Evolutionary conservation across 768 basidiomycete genomes (phyloP).

Genomic region (Naematelia encephala): DNA sequence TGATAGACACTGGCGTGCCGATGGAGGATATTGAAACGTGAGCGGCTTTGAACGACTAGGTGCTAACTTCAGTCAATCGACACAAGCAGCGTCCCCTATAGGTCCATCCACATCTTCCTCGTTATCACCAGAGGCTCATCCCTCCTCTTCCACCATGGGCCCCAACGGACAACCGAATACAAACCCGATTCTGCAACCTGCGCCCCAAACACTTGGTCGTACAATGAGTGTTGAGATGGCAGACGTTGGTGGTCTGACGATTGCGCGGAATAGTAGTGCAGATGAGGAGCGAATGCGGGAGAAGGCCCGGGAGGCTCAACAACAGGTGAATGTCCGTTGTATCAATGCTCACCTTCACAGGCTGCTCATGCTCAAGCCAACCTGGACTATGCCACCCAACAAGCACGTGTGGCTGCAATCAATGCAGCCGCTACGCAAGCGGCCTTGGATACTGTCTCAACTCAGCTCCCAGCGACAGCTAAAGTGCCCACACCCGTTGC

Average conservation of each 20-base stretch:
- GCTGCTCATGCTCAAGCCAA: slow-evolving; percentile 47
- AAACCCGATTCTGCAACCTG: background rate
- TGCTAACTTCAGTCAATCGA: background rate
- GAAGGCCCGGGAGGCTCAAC: slow-evolving; percentile 48
- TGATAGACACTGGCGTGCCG: slow-evolving; percentile 4
- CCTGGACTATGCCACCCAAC: slow-evolving; percentile 47
- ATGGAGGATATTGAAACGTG: slow-evolving; percentile 33
- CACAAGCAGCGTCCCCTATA: slow-evolving; percentile 9
- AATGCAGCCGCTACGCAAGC: slow-evolving; percentile 50
- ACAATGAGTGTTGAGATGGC: slow-evolving; percentile 47
- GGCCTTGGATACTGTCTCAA: slow-evolving; percentile 35
- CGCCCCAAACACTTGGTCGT: slow-evolving; percentile 14
- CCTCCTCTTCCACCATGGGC: slow-evolving; percentile 29
- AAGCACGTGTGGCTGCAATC: slow-evolving; percentile 49
- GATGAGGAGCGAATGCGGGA: slow-evolving; percentile 47
- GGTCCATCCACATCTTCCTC: slow-evolving; percentile 38
- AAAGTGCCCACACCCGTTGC: slow-evolving; percentile 8
- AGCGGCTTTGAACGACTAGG: slow-evolving; percentile 3
- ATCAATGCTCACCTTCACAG: slow-evolving; percentile 18
- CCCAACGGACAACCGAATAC: slow-evolving; percentile 9
- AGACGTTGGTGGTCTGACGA: slow-evolving; percentile 28
- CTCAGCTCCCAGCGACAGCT: slow-evolving; percentile 16
- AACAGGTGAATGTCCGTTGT: slow-evolving; percentile 33
- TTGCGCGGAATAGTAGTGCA: slow-evolving; percentile 17
- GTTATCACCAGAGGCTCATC: slow-evolving; percentile 20